A percentile compares a stretch with the other conserved stretches of the same genome.
Conservation (phyloP, 352 stramenopile species). For the Pythium folliculosum region DNA sequence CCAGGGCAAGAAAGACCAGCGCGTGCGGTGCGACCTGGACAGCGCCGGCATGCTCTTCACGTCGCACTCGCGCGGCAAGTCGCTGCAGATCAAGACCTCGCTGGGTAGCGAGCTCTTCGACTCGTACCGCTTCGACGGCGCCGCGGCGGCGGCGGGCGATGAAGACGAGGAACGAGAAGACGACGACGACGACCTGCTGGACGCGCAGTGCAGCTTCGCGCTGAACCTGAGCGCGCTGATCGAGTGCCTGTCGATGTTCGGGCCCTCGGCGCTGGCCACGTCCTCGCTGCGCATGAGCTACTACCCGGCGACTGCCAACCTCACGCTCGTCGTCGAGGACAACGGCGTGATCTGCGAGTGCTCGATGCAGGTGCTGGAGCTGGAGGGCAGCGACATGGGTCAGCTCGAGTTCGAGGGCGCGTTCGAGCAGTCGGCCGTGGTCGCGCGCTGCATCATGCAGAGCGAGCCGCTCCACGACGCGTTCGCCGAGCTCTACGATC, state of each 20-base stretch:
- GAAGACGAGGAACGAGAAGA: not conserved
- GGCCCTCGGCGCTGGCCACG: constrained; percentile 54
- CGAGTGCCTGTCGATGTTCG: constrained; percentile 85
- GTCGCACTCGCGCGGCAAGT: constrained; percentile 81
- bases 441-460: constrained; percentile 83
- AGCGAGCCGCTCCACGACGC: constrained; percentile 79
- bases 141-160: constrained; percentile 18
- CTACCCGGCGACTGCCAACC: constrained; percentile 48
- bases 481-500: constrained; percentile 81
- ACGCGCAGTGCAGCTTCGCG: constrained; percentile 65
- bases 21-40: constrained; percentile 79
- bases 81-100: constrained; percentile 86
- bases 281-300: constrained; percentile 81
- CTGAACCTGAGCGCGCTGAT: constrained; percentile 72
- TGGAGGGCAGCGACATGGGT: constrained; percentile 70
- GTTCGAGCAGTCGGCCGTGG: constrained; percentile 74
- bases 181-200: constrained; percentile 25
- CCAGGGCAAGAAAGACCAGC: constrained; percentile 74
- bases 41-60: constrained; percentile 67
- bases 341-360: constrained; percentile 86
- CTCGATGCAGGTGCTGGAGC: constrained; percentile 77
- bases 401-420: constrained; percentile 76
- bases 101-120: constrained; percentile 79
- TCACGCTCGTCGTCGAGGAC: constrained; percentile 79
- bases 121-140: constrained; percentile 45